Percentiles rank a stretch among this genome's conserved stretches.
Conservation (phyloP, 2,329 filamentous ascomycete genomes). For the Trichoderma afroharzianum region DNA sequence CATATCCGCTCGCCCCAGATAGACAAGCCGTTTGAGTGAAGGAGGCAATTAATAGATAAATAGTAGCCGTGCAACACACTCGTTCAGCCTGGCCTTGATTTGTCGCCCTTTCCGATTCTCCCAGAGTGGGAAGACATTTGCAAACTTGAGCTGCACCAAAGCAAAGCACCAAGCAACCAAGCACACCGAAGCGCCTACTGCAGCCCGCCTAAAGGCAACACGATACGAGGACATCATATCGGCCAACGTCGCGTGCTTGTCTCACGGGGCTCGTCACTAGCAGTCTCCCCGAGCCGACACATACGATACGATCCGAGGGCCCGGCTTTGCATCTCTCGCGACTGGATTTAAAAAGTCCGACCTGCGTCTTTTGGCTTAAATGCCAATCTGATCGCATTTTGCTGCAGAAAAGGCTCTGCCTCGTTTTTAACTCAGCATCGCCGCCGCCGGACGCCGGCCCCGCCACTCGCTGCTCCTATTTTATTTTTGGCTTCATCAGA, state of each 20-base stretch:
- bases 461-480: constrained; percentile 2
- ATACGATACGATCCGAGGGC: constrained; percentile 2
- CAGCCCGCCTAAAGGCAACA: background rate
- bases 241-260: constrained; percentile 9
- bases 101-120: background rate
- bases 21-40: background rate
- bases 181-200: background rate
- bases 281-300: background rate
- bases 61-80: background rate
- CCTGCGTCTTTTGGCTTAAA: background rate
- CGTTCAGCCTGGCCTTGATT: background rate
- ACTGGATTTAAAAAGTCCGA: background rate
- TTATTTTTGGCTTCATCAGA: background rate
- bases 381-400: background rate
- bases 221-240: constrained; percentile 8
- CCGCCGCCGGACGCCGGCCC: constrained; percentile 8
- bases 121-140: background rate
- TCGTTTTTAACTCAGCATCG: background rate
- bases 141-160: background rate
- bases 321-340: background rate
- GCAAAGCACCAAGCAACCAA: background rate
- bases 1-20: constrained; percentile 12
- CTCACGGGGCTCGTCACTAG: constrained; percentile 5
- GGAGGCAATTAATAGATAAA: constrained; percentile 13
- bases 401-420: background rate